Evolutionary conservation across 2,329 filamentous ascomycete species (phyloP).

Genomic region (Cordyceps cateniannulata): DNA sequence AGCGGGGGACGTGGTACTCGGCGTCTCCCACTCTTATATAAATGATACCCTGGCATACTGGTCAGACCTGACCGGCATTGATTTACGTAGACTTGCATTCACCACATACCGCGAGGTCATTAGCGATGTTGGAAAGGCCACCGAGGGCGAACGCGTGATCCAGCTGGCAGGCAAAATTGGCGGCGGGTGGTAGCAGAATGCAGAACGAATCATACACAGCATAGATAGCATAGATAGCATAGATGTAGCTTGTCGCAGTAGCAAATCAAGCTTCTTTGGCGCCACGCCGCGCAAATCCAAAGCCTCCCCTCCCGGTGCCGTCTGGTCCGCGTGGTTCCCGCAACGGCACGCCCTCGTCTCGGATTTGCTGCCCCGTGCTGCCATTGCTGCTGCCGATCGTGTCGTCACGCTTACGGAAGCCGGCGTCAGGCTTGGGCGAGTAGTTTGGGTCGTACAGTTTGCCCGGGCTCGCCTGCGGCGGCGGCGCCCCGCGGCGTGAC

Average conservation of each 20-base stretch:
- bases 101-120: slow-evolving; percentile 90
- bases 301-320: slow-evolving; percentile 66
- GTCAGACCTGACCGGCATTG: slow-evolving; percentile 64
- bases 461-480: slow-evolving; percentile 18
- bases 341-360: slow-evolving; percentile 62
- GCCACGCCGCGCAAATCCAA: slow-evolving; percentile 66
- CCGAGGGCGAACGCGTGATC: slow-evolving; percentile 74
- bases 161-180: slow-evolving; percentile 87
- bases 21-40: slow-evolving; percentile 60
- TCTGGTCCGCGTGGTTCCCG: slow-evolving; percentile 75
- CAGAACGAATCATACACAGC: slow-evolving; percentile 17
- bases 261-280: slow-evolving; percentile 40
- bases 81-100: slow-evolving; percentile 64
- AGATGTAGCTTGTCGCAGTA: slow-evolving; percentile 10
- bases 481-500: background rate
- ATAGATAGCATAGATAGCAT: slow-evolving; percentile 21
- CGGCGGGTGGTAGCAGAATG: slow-evolving; percentile 63
- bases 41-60: slow-evolving; percentile 68
- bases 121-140: slow-evolving; percentile 82
- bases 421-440: slow-evolving; percentile 54
- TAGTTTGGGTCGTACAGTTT: slow-evolving; percentile 75
- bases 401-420: slow-evolving; percentile 35
- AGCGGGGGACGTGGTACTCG: slow-evolving; percentile 45
- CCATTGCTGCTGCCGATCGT: slow-evolving; percentile 21
- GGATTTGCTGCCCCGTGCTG: slow-evolving; percentile 45